Evolutionary conservation across 345 rosid species (phyloP), one percentile per base, ranked within the genome.

Genomic region (Laguncularia racemosa): DNA sequence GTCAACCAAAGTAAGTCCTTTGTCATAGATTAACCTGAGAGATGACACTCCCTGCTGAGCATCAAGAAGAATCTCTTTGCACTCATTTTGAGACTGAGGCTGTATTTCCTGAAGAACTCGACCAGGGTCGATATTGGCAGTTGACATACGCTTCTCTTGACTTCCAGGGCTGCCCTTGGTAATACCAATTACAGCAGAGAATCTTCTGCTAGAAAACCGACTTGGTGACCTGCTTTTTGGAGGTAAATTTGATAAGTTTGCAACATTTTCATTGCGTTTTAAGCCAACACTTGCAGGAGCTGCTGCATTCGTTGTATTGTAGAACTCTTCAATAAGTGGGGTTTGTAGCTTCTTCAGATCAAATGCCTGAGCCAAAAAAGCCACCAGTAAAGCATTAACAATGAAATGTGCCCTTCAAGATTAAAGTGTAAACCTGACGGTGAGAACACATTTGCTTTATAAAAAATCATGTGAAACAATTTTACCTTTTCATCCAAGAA

Each of bases 401-500:
- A 43, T 47, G 52, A n/a, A 40, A 38, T 33, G 40, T 33, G 6
- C 40, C 40, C 40, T 4, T 33, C 40, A 33, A 33, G 40, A 33
- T 6, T 33, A 4, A 33, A 33, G 40, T 4, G 40, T 6, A 33
- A 9, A 33, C 40, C 0, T 33, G 40, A 33, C 40, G 7, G 9
- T 6, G 4, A 9, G 40, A 4, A 10, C 40, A 19, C 14, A 52
- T 48, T n/a, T 48, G 14, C 16, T 6, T 14, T 44, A 23, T 23
- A 16, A 48, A 38, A 47, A 33, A 17, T 15, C 23, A 33, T 23
- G n/a, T 48, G 4, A 46, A 51, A 56, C 50, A 28, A 19, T 4
- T 13, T 53, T 72, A 83, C 96, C 92, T 91, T 91, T 67, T 84
- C 98, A 77, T 79, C 98, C 64, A 91, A 62, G 74, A 88, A 91